phyloP scores from a whole-genome alignment of 2,329 filamentous ascomycete species.

The Pestalotiopsis sp. region DNA sequence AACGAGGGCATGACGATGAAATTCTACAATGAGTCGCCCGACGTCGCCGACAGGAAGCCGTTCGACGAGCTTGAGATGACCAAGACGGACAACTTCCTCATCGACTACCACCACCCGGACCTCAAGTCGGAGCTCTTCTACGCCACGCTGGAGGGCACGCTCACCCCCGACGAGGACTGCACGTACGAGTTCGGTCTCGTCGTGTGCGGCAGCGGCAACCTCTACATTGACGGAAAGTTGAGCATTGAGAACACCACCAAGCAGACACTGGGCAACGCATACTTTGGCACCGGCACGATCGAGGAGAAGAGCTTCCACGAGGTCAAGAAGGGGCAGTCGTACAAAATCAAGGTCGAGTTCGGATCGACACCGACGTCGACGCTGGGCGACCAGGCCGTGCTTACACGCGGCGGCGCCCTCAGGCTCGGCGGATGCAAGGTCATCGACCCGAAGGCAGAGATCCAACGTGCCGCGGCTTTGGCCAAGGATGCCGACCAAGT shows the following conservation, averaged over 20 bases:
- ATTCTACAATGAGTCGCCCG: constrained; percentile 59
- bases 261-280: constrained; percentile 64
- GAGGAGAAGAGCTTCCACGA: constrained; percentile 64
- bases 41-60: constrained; percentile 45
- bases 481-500: constrained; percentile 76
- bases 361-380: constrained; percentile 61
- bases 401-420: constrained; percentile 62
- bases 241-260: constrained; percentile 69
- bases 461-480: constrained; percentile 67
- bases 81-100: constrained; percentile 52
- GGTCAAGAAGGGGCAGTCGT: constrained; percentile 61
- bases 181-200: constrained; percentile 68
- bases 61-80: constrained; percentile 53
- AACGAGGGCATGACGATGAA: constrained; percentile 63
- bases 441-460: constrained; percentile 60
- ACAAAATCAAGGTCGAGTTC: constrained; percentile 62
- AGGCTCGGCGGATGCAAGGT: constrained; percentile 64
- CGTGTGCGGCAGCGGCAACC: constrained; percentile 67
- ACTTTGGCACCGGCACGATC: constrained; percentile 66
- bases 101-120: constrained; percentile 56
- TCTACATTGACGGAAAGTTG: constrained; percentile 64
- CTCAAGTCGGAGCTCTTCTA: constrained; percentile 58
- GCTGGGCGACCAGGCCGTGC: constrained; percentile 50
- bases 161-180: constrained; percentile 62
- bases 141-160: constrained; percentile 62